Conservation (phyloP, 2,329 filamentous ascomycete genomes). For the Penicillium sp. region DNA sequence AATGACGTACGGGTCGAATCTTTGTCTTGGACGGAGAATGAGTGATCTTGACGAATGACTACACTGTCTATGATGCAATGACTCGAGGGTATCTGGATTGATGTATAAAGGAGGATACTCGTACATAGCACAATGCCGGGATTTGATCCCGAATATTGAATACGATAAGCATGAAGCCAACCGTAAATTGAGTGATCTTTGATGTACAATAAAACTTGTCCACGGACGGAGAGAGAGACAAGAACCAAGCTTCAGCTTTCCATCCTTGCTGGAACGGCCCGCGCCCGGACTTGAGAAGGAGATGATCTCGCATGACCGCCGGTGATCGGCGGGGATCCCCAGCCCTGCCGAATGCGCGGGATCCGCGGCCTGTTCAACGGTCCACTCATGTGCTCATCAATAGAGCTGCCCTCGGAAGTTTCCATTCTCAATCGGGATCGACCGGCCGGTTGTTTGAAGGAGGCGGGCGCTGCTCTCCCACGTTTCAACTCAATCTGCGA, state of each 20-base stretch:
- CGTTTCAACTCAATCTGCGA: background rate
- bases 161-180: background rate
- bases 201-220: background rate
- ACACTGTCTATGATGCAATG: background rate
- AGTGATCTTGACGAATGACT: conserved; percentile 3
- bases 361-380: background rate
- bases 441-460: conserved; percentile 10
- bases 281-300: background rate
- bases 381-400: background rate
- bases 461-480: background rate
- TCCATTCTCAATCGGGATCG: conserved; percentile 3
- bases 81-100: conserved; percentile 2
- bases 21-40: background rate
- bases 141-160: background rate
- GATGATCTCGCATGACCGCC: background rate
- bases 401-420: background rate
- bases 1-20: background rate
- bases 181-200: background rate
- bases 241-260: background rate
- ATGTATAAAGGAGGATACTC: conserved; percentile 2
- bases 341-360: background rate
- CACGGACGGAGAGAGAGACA: background rate
- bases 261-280: background rate
- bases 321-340: background rate
- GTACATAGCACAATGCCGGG: background rate